phyloP scores from a whole-genome alignment of 2,329 filamentous ascomycete genomes.

The Cordyceps cicadae region DNA sequence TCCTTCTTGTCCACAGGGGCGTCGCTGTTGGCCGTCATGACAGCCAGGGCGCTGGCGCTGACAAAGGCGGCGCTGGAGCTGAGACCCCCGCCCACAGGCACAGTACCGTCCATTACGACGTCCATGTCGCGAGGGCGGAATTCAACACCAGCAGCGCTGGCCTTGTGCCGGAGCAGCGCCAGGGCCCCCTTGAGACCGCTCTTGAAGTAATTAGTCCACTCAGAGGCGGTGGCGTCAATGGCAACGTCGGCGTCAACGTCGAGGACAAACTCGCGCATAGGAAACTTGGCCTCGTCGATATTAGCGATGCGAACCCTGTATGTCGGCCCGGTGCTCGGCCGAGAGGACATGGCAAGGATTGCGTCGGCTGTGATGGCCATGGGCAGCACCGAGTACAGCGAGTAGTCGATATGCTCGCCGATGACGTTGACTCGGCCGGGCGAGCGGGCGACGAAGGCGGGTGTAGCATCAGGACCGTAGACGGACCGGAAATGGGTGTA shows the following conservation, averaged over 20 bases:
- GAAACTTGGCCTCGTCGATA: constrained; percentile 68
- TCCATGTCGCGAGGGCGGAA: constrained; percentile 70
- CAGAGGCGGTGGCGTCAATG: constrained; percentile 76
- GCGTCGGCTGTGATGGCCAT: constrained; percentile 93
- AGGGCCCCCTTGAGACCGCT: constrained; percentile 78
- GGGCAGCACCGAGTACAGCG: constrained; percentile 87
- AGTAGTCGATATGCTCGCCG: constrained; percentile 98
- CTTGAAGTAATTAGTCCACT: constrained; percentile 99
- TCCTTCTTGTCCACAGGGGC: constrained; percentile 78
- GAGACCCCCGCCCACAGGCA: constrained; percentile 84
- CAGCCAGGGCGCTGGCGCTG: constrained; percentile 79
- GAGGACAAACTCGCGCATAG: constrained; percentile 65
- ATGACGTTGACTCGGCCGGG: constrained; percentile 97
- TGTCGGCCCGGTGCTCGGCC: constrained; percentile 35
- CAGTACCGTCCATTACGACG: constrained; percentile 81
- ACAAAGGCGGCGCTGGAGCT: constrained; percentile 93
- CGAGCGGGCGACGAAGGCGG: constrained; percentile 79
- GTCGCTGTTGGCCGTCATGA: constrained; percentile 78
- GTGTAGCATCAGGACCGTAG: constrained; percentile 52
- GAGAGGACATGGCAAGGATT: constrained; percentile 67
- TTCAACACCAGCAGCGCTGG: constrained; percentile 34
- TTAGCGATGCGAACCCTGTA: constrained; percentile 74
- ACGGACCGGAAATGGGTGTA: constrained; percentile 59
- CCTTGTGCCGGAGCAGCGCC: constrained; percentile 62
- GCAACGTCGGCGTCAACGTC: constrained; percentile 54